Conservation (phyloP, 2,329 filamentous ascomycete genomes). For the Hansfordia pulvinata region DNA sequence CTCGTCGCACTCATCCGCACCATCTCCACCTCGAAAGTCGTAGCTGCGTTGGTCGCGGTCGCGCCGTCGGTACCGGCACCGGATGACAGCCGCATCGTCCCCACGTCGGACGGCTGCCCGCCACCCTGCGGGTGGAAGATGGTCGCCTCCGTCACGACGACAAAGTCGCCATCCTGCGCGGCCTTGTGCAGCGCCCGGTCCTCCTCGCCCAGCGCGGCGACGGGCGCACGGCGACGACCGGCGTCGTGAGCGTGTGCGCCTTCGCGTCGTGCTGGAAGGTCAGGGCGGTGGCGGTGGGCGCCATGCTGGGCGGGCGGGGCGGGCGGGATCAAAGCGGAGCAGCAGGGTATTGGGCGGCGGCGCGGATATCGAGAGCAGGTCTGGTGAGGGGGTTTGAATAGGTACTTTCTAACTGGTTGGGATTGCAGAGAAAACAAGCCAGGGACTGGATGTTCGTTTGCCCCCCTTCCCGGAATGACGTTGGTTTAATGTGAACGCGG, state of each 20-base stretch:
- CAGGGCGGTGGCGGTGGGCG: too few species aligned
- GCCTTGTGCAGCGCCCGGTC: conserved; percentile 46
- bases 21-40: conserved; percentile 35
- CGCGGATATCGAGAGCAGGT: too few species aligned
- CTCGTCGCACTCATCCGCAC: conserved; percentile 40
- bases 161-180: conserved; percentile 31
- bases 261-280: conserved; percentile 27
- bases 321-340: too few species aligned
- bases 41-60: conserved; percentile 7
- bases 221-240: conserved; percentile 30
- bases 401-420: too few species aligned
- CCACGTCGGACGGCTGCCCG: conserved; percentile 57
- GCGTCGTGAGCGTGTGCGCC: conserved; percentile 26
- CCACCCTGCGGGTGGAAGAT: conserved; percentile 67
- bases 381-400: too few species aligned
- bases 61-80: conserved; percentile 8
- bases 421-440: too few species aligned
- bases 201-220: conserved; percentile 32
- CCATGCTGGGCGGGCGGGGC: too few species aligned
- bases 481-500: too few species aligned
- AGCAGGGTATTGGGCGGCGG: too few species aligned
- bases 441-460: too few species aligned
- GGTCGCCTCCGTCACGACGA: conserved; percentile 50
- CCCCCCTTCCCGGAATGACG: too few species aligned
- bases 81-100: conserved; percentile 42